Base-by-base conservation (phyloP, 192 early-diverging fungal genomes). In the Paraglomus occultum region DNA sequence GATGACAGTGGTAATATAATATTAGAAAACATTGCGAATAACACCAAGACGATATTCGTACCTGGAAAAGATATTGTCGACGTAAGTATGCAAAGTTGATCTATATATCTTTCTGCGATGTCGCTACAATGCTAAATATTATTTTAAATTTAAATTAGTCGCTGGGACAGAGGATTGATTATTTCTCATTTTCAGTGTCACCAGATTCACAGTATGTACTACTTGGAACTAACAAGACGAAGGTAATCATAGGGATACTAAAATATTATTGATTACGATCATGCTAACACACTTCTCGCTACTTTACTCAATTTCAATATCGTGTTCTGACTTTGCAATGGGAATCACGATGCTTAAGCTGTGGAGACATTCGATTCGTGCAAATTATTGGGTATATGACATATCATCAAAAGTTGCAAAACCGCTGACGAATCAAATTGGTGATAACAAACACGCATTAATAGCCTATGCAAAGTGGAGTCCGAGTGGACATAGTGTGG, bases 351-450 rank as follows among this genome's bases (percentile, higher is more conserved):
- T 66, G 40, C 2, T 51, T 79, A 63, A 87, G 84, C 68, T 84
- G 79, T 98, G 93, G 93, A 80, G 96, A 53, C 92, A 94, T 74
- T 94, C 92, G 1, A 90, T 83, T 64, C 85, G 80, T 62, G 89
- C 91, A 54, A 90, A 89, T 55, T 93, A 95, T 67, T 90, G 84
- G 53, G 69, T 98, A 46, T 95, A 86, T 79, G 85, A 87, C 74
- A 83, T 86, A 18, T 76, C 82, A 17, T 79, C 81, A 20, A 81
- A 83, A 51, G 83, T 77, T 6, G 74, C 90, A 17, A 70, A 71
- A 5, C 87, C 91, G n/a, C 79, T 98, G 2, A 76, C 84, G 14
- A 74, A 73, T 55, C 42, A 73, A 0, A 63, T 67, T 15, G 65
- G 47, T 2, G 70, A 76, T 48, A 80, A 78, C 43, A 81, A 75